Percentiles rank a stretch among this genome's conserved stretches.
phyloP scores from a whole-genome alignment of 306 rosid species.

The Malus sieversii region DNA sequence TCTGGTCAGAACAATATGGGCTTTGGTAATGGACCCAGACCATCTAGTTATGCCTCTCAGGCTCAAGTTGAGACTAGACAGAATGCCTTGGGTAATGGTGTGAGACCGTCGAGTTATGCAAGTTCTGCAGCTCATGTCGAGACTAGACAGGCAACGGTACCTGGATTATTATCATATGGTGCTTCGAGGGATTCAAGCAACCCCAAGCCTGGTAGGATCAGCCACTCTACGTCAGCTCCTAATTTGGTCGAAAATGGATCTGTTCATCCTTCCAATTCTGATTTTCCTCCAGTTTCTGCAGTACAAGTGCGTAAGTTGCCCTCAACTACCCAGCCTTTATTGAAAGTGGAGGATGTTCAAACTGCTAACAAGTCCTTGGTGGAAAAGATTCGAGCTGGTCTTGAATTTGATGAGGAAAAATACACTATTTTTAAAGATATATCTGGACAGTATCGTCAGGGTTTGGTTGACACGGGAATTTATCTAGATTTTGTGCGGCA shows the following conservation, averaged over 20 bases:
- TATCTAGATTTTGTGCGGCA: slow-evolving; percentile 70
- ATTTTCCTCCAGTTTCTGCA: slow-evolving; percentile 83
- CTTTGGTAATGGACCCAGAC: slow-evolving; percentile 19
- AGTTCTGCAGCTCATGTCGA: slow-evolving; percentile 16
- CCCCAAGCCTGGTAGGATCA: slow-evolving; percentile 44
- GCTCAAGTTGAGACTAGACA: background rate
- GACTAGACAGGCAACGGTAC: slow-evolving; percentile 30
- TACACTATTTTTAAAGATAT: slow-evolving; percentile 63
- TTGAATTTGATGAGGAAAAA: slow-evolving; percentile 73
- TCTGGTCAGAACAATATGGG: slow-evolving; percentile 20
- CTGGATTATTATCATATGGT: slow-evolving; percentile 37
- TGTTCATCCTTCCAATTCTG: slow-evolving; percentile 42
- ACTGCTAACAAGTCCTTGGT: slow-evolving; percentile 88
- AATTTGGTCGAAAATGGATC: slow-evolving; percentile 50
- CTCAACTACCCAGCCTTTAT: slow-evolving; percentile 35
- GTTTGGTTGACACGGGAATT: slow-evolving; percentile 49
- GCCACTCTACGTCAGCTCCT: slow-evolving; percentile 75
- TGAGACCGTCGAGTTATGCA: slow-evolving; percentile 20
- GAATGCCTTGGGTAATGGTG: slow-evolving; percentile 7
- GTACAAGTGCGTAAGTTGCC: slow-evolving; percentile 46
- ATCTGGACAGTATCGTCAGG: slow-evolving; percentile 81
- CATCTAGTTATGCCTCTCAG: slow-evolving; percentile 22
- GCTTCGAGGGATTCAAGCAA: slow-evolving; percentile 38
- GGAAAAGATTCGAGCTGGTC: slow-evolving; percentile 73
- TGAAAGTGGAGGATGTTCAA: slow-evolving; percentile 51